Percentiles rank a stretch among this genome's conserved stretches.
These are phyloP conservation scores for Neodidymelliopsis sp. DNA, from an alignment of 2,329 filamentous ascomycete genomes.

Conservation along the genomic window DNA sequence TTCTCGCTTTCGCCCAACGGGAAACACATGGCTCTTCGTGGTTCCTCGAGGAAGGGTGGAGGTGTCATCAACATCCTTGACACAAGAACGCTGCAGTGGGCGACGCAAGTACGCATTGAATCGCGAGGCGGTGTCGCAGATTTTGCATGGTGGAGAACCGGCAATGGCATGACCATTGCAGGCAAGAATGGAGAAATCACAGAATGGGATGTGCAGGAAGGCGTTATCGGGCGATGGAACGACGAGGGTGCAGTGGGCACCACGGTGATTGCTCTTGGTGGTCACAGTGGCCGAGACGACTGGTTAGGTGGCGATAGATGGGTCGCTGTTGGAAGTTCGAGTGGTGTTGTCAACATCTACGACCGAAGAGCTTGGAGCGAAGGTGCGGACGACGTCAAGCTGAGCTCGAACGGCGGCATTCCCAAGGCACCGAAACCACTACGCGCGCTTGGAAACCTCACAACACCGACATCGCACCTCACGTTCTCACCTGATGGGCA, in stretches of 20 bases:
- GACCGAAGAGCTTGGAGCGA: constrained; percentile 73
- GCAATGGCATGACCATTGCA: constrained; percentile 80
- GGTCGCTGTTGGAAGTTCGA: constrained; percentile 86
- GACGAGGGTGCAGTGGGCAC: constrained; percentile 90
- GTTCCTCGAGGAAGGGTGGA: constrained; percentile 82
- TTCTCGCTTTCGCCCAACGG: constrained; percentile 90
- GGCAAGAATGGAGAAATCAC: constrained; percentile 89
- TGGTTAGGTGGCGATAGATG: constrained; percentile 81
- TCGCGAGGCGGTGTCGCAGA: constrained; percentile 84
- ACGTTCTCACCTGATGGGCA: constrained; percentile 90
- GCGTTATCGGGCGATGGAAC: constrained; percentile 82
- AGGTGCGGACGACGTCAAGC: constrained; percentile 21
- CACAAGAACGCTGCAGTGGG: constrained; percentile 84
- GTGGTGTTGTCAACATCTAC: constrained; percentile 92
- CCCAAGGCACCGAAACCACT: constrained; percentile 74
- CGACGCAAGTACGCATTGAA: constrained; percentile 81
- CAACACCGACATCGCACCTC: constrained; percentile 81
- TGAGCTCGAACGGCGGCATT: constrained; percentile 56
- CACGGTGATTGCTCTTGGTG: constrained; percentile 82
- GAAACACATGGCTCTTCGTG: constrained; percentile 82
- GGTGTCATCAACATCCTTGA: constrained; percentile 87
- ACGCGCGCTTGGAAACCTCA: constrained; percentile 82
- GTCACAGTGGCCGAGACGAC: constrained; percentile 65
- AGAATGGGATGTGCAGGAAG: constrained; percentile 78
- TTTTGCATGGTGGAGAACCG: constrained; percentile 90